These are phyloP conservation scores for Hydnomerulius pinastri DNA, from an alignment of 768 basidiomycete species.

Conservation along the genomic window DNA sequence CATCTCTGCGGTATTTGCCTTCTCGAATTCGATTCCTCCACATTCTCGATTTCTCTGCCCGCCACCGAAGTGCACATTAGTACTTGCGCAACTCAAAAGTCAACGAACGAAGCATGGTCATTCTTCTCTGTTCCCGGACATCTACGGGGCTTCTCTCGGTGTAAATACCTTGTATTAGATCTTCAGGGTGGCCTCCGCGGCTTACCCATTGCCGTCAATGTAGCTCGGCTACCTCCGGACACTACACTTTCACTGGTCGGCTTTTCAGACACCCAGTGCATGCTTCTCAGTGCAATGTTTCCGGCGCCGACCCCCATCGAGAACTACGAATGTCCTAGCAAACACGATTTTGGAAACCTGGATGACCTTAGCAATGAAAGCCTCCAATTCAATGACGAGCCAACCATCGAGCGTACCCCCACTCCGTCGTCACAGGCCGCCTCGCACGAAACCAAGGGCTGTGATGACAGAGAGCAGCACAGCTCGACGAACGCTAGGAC, in stretches of 20 bases:
- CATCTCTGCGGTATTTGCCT: slow-evolving; percentile 4
- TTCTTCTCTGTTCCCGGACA: neutral
- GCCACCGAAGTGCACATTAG: neutral
- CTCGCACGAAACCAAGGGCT: too few species aligned
- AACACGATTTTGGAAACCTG: neutral
- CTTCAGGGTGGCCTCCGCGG: neutral
- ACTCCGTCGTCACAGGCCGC: too few species aligned
- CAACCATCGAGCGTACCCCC: too few species aligned
- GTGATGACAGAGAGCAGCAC: too few species aligned
- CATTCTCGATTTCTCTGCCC: neutral
- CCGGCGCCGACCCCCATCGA: neutral
- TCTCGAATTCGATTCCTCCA: neutral
- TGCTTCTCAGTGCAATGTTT: neutral
- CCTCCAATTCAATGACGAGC: too few species aligned
- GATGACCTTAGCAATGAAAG: too few species aligned
- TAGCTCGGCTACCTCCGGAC: neutral
- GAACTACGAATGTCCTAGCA: neutral
- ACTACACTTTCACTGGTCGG: neutral
- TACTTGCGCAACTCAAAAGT: neutral
- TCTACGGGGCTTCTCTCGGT: neutral
- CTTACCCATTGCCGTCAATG: neutral
- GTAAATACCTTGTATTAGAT: neutral
- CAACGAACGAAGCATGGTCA: neutral
- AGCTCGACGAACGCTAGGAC: too few species aligned
- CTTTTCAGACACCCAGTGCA: neutral